Percentiles rank a stretch among this genome's conserved stretches.
Conservation (phyloP, 371 early-diverging fungal genomes). For the Lichtheimia ramosa region DNA sequence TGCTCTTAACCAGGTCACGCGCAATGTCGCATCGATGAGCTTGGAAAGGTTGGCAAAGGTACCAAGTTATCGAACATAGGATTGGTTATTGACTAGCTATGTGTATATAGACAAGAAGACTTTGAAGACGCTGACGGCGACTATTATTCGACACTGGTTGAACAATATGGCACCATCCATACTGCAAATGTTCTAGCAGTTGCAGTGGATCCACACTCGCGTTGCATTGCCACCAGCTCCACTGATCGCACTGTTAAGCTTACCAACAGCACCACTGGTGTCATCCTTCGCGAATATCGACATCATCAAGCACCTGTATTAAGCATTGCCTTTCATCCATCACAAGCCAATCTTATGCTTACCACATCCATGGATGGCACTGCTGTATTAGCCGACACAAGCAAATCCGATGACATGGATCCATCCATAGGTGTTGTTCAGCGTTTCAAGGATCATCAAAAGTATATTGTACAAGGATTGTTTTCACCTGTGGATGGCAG, state of each 20-base stretch:
- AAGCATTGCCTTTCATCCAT: constrained; percentile 68
- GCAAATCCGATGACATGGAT: constrained; percentile 29
- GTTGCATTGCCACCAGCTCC: constrained; percentile 55
- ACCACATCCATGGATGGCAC: constrained; percentile 77
- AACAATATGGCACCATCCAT: constrained; percentile 39
- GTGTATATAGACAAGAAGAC: constrained; percentile 6
- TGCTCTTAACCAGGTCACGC: not conserved
- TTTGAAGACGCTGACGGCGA: constrained; percentile 28
- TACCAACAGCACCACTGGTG: constrained; percentile 31
- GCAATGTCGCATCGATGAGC: constrained; percentile 3
- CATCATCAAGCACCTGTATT: constrained; percentile 67
- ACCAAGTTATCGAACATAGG: too few relatives aligned
- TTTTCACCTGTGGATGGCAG: constrained; percentile 60
- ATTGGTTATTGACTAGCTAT: too few relatives aligned
- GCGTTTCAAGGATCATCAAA: constrained; percentile 64
- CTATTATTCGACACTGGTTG: constrained; percentile 23
- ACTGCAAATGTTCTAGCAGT: constrained; percentile 54
- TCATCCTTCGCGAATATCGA: constrained; percentile 37
- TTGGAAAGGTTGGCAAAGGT: constrained; percentile 4
- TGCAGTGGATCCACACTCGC: constrained; percentile 32
- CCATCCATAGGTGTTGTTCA: constrained; percentile 36
- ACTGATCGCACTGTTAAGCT: constrained; percentile 69
- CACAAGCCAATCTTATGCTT: constrained; percentile 49
- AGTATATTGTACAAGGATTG: constrained; percentile 65
- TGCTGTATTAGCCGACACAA: constrained; percentile 57